These are phyloP conservation scores for Brettanomyces sp. DNA, from an alignment of 805 yeast species.

Conservation along the genomic window DNA sequence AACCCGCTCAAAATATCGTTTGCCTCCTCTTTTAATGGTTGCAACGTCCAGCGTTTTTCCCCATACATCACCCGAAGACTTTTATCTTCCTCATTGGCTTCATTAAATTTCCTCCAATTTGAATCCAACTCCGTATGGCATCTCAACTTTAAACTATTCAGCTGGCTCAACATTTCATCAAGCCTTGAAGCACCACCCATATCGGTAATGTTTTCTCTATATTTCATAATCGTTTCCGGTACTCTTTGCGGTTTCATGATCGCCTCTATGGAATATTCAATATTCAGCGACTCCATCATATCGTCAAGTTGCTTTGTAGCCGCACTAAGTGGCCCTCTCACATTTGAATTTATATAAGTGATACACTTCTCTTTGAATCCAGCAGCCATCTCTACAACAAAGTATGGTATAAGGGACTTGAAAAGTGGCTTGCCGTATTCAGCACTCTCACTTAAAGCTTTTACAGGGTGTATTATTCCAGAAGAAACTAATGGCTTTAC, in stretches of 20 bases:
- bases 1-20: constrained; percentile 30
- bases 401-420: constrained; percentile 54
- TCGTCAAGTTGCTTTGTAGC: constrained; percentile 35
- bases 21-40: constrained; percentile 36
- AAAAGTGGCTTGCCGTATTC: constrained; percentile 33
- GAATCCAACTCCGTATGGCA: constrained; percentile 35
- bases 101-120: constrained; percentile 34
- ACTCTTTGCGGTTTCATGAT: constrained; percentile 46
- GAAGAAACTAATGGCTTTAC: constrained; percentile 34
- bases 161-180: constrained; percentile 33
- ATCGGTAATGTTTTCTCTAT: constrained; percentile 42
- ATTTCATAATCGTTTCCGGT: constrained; percentile 49
- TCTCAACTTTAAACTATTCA: constrained; percentile 32
- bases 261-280: constrained; percentile 58
- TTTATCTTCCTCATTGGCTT: constrained; percentile 50
- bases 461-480: constrained; percentile 26
- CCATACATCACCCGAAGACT: constrained; percentile 44
- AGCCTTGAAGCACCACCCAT: constrained; percentile 43
- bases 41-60: constrained; percentile 43
- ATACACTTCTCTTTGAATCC: constrained; percentile 63
- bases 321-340: constrained; percentile 36
- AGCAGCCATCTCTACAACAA: constrained; percentile 54
- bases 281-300: constrained; percentile 36
- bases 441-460: constrained; percentile 4
- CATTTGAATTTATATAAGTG: constrained; percentile 36